Base-by-base conservation (phyloP, 148 eudicot genomes). In the Camellia lanceoleosa region DNA sequence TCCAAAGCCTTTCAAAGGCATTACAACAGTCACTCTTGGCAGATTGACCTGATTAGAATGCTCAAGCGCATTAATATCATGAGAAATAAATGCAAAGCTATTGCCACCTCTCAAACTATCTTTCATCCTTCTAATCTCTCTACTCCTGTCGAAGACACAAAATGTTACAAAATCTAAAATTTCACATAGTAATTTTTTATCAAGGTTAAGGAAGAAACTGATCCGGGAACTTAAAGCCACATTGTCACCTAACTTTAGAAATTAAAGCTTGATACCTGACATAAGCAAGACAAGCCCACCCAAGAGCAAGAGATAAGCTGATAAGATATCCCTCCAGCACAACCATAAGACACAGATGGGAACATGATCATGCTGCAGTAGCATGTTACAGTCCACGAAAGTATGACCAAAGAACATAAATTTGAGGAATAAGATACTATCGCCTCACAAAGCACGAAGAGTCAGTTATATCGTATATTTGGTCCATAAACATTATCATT, bases 1-100 rank as follows among this genome's bases (percentile, higher is more conserved):
- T 80, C 99, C 97, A 79, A 92, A 96, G 67, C 99, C 99, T 87
- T 96, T 96, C 76, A 96, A 85, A 71, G 99, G 99, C 99, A 96
- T 92, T 62, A 96, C 90, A 82, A 96, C 92, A 30, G 97, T 84
- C 54, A 96, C 98, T 86, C 89, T 88, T 49, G 98, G 99, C 79
- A 93, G 79, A 80, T 87, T 85, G 79, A 80, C 84, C 90, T 93
- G 99, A 68, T 87, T 87, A 60, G 94, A 92, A 84, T 96, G 98
- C 87, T 96, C 97, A n/a, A 96, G 97, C 68, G 90, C 92, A 82
- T 85, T 84, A 62, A 96, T 86, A 79, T 96, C 90, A 78, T 87
- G 90, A 83, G 77, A 89, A 78, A 96, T 91, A 80, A 93, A 96
- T 4, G 93, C 90, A 82, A 96, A 89, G 89, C 86, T 85, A 83